Evolutionary conservation across 345 rosid genomes (phyloP).

Genomic region (Moricandia moricandioides): DNA sequence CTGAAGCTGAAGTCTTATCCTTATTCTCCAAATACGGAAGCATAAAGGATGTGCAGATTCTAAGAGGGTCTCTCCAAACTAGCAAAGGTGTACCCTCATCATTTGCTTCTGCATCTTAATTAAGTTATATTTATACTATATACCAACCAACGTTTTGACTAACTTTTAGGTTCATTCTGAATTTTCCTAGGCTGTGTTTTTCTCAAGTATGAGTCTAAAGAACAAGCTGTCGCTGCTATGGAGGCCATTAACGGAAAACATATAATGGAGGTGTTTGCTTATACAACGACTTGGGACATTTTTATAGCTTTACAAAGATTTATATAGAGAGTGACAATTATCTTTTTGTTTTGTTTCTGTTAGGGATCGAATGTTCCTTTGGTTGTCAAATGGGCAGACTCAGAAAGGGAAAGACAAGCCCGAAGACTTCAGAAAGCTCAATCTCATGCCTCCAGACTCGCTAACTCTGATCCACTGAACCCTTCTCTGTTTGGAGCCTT

Average conservation of each 20-base stretch:
- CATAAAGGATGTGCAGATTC: conserved; percentile 81
- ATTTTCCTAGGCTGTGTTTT: conserved; percentile 74
- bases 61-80: conserved; percentile 90
- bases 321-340: background rate
- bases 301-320: background rate
- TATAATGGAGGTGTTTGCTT: conserved; percentile 84
- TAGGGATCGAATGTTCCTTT: conserved; percentile 95
- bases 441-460: conserved; percentile 49
- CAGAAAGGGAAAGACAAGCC: conserved; percentile 93
- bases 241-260: conserved; percentile 87
- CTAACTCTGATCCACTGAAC: conserved; percentile 61
- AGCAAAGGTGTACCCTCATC: conserved; percentile 43
- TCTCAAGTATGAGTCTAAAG: conserved; percentile 88
- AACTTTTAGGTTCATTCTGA: background rate
- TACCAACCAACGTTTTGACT: background rate
- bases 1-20: conserved; percentile 73
- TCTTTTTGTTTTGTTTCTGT: conserved; percentile 31
- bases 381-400: conserved; percentile 99
- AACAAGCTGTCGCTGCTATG: conserved; percentile 85
- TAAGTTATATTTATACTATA: background rate
- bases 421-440: conserved; percentile 89
- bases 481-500: conserved; percentile 81
- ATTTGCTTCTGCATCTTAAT: conserved; percentile 7
- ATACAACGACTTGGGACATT: background rate
- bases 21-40: conserved; percentile 77